phyloP scores from a whole-genome alignment of 768 basidiomycete genomes.

The Tylopilus plumbeoviolaceoides region DNA sequence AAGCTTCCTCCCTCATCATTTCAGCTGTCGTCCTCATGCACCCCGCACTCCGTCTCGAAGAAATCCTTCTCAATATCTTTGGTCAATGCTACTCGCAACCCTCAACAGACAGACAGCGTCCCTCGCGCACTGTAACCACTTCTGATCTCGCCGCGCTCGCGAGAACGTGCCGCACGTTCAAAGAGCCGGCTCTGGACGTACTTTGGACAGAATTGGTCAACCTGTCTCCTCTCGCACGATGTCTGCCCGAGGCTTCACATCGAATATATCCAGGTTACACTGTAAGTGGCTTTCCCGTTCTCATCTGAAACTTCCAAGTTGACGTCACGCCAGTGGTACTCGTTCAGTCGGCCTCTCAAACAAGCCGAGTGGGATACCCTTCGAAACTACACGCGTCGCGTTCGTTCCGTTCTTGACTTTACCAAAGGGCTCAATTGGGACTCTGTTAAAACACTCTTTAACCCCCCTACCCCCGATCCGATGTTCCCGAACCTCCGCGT shows the following conservation, averaged over 20 bases:
- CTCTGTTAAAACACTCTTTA: conserved; percentile 3
- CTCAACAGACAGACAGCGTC: not conserved
- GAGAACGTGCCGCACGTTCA: conserved; percentile 1
- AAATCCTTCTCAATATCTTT: conserved; percentile 2
- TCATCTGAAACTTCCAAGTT: not conserved
- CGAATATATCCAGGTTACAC: conserved; percentile 5
- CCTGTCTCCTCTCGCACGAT: conserved; percentile 4
- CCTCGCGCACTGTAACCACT: not conserved
- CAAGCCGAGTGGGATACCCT: conserved; percentile 1
- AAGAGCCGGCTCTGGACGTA: conserved; percentile 3
- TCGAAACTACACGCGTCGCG: conserved; percentile 1
- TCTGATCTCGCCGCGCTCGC: conserved; percentile 1
- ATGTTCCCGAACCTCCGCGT: conserved; percentile 4
- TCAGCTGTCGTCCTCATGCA: not conserved
- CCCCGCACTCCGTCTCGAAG: not conserved
- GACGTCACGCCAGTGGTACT: conserved; percentile 2
- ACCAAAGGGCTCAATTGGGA: conserved; percentile 4
- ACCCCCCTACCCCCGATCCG: conserved; percentile 1
- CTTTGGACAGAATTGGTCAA: conserved; percentile 5
- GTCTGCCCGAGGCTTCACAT: conserved; percentile 4
- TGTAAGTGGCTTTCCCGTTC: not conserved
- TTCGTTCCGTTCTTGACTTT: not conserved
- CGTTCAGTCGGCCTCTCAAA: not conserved
- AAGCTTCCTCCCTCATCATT: not conserved
- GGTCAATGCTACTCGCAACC: not conserved